Conservation (phyloP, 345 rosid genomes). For the Gossypium raimondii region DNA sequence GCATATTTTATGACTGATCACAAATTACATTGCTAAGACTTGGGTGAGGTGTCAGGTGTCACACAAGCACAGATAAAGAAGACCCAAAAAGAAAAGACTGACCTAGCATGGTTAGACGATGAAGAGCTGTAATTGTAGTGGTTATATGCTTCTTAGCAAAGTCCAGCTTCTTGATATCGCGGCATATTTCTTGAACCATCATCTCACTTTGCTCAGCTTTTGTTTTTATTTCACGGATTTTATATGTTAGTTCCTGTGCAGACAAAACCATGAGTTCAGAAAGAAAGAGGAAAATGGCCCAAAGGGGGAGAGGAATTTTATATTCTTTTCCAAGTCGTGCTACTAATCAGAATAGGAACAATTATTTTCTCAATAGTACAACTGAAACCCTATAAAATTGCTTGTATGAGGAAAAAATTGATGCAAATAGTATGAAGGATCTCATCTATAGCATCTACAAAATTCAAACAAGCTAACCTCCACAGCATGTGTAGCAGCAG, state of each 20-base stretch:
- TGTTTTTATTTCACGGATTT: conserved; percentile 92
- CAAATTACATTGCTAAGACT: not conserved
- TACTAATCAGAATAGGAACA: not conserved
- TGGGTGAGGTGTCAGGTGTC: not conserved
- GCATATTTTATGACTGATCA: not conserved
- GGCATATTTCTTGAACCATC: conserved; percentile 98
- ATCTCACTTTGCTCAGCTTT: conserved; percentile 99
- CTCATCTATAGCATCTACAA: not conserved
- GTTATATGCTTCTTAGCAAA: conserved; percentile 99
- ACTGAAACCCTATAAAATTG: conserved; percentile 5
- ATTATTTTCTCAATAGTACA: conserved; percentile 2
- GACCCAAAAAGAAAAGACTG: conserved; percentile 19
- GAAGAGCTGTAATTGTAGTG: conserved; percentile 96
- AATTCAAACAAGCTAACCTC: conserved; percentile 49
- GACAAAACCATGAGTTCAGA: conserved; percentile 16
- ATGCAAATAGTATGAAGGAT: not conserved
- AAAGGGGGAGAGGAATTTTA: not conserved
- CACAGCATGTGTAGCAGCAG: conserved; percentile 96
- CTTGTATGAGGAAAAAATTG: not conserved
- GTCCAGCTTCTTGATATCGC: conserved; percentile 97
- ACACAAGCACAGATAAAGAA: conserved; percentile 4
- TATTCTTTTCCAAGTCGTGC: not conserved
- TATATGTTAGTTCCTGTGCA: conserved; percentile 79
- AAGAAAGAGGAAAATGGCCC: conserved; percentile 10
- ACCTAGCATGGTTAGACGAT: conserved; percentile 99